Evolutionary conservation across 2,329 filamentous ascomycete genomes (phyloP).

Genomic region (Paraphoma sp.): DNA sequence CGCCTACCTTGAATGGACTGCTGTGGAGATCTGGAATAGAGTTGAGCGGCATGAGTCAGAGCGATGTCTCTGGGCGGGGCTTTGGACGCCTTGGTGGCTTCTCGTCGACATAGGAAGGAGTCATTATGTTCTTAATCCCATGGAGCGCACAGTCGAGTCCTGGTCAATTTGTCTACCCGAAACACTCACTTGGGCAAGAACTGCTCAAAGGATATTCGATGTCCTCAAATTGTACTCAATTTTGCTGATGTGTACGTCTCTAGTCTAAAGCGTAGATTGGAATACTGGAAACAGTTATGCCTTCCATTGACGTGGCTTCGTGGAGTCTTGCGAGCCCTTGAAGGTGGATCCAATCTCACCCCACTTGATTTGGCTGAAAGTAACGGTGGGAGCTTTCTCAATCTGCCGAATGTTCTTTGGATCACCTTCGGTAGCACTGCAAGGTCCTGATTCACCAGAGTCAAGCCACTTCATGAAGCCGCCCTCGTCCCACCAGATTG

Average conservation of each 20-base stretch:
- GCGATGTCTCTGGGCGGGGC: not conserved
- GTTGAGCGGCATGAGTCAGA: conserved; percentile 6
- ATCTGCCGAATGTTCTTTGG: conserved; percentile 57
- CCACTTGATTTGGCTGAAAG: conserved; percentile 65
- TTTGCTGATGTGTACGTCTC: not conserved
- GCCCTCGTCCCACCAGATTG: conserved; percentile 63
- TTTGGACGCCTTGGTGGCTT: not conserved
- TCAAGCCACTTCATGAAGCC: conserved; percentile 67
- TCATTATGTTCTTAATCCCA: not conserved
- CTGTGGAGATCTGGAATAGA: not conserved
- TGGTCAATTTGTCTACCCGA: not conserved
- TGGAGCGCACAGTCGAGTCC: too few species aligned
- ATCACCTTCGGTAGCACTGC: conserved; percentile 60
- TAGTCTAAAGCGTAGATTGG: not conserved
- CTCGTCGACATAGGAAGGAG: not conserved
- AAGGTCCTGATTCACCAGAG: conserved; percentile 59
- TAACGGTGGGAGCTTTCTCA: conserved; percentile 58
- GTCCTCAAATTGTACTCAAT: too few species aligned
- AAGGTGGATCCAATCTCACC: conserved; percentile 67
- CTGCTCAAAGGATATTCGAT: too few species aligned
- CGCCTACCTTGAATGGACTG: not conserved
- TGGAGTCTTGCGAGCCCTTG: conserved; percentile 19
- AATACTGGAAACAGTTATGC: conserved; percentile 9
- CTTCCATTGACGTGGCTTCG: conserved; percentile 11
- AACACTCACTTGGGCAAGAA: too few species aligned